phyloP scores from a whole-genome alignment of 2,329 filamentous ascomycete species.

The Aspergillus calidoustus region DNA sequence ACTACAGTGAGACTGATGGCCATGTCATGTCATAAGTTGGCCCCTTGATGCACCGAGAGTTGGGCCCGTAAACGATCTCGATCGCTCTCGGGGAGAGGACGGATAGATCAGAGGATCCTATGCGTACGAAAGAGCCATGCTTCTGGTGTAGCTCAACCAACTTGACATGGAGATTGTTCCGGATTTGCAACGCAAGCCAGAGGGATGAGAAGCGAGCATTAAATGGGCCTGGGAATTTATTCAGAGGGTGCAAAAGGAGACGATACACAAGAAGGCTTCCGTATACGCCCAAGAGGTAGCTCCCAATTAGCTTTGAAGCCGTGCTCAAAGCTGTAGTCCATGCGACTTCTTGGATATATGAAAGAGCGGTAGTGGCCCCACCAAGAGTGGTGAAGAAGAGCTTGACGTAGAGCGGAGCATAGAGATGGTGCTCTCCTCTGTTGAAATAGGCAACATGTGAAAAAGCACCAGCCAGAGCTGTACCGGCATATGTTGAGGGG shows the following conservation, averaged over 20 bases:
- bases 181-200: constrained; percentile 20
- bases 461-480: neutral
- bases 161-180: constrained; percentile 5
- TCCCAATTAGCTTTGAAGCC: neutral
- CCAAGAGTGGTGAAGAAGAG: neutral
- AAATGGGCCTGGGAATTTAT: constrained; percentile 31
- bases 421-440: constrained; percentile 10
- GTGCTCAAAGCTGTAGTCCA: neutral
- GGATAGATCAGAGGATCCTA: constrained; percentile 42
- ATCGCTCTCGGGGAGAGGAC: constrained; percentile 43
- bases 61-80: constrained; percentile 43
- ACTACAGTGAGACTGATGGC: constrained; percentile 46
- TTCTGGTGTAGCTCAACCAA: constrained; percentile 37
- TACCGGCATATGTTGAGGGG: neutral
- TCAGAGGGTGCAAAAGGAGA: constrained; percentile 20
- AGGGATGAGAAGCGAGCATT: constrained; percentile 38
- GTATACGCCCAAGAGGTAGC: constrained; percentile 19
- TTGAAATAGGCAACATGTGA: constrained; percentile 11
- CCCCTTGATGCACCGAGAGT: constrained; percentile 46
- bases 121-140: constrained; percentile 43
- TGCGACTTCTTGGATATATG: neutral
- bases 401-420: constrained; percentile 4
- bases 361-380: neutral
- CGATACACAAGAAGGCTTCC: constrained; percentile 19
- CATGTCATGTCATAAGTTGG: constrained; percentile 45